Base-by-base conservation (phyloP, 176 grass and related monocot genomes). In the Eleusine coracana region DNA sequence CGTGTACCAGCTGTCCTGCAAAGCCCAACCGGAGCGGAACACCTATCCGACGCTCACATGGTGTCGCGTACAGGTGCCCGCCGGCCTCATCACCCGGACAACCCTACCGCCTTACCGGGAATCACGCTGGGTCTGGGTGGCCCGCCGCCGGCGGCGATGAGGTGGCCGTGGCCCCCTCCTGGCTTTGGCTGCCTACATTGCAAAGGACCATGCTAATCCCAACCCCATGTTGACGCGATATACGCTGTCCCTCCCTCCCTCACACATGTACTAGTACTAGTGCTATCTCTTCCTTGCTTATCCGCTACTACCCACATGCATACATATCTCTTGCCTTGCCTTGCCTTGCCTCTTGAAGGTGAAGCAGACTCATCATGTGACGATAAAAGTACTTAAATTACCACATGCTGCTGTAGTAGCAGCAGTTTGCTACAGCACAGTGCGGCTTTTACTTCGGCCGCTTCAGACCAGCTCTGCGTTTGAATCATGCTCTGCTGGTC, bases 1-100 rank as follows among this genome's bases (percentile, higher is more conserved):
- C 82, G 82, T 86, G 91, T 89, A 77, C 82, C 78, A 86, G 85
- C 91, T 90, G 91, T 80, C 74, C 86, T 77, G 68, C 81, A 80
- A 69, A 86, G 68, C 11, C 76, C 52, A 93, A 86, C 78, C 85
- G 49, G 73, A 51, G 52, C 27, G 66, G 42, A 69, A 74, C 67
- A 78, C 80, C 65, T 71, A 72, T 66, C 14, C 59, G 18, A 10
- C 66, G 21, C 68, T 37, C 62, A 66, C 70, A 45, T 80, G 78
- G 49, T 54, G 14, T 31, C 82, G 78, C 75, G 81, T 79, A 80
- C 86, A 83, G 86, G 74, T 83, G 80, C 48, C 74, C 44, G 8
- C 10, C 44, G 11, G 10, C 44, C 68, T 25, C 31, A 34, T 34
- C 31, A 34, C 31, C 31, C 31, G 31, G 31, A 34, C 31, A 34